These are phyloP conservation scores for Ophiognomonia clavigignenti-juglandacearum DNA, from an alignment of 2,329 filamentous ascomycete genomes.

Conservation along the genomic window DNA sequence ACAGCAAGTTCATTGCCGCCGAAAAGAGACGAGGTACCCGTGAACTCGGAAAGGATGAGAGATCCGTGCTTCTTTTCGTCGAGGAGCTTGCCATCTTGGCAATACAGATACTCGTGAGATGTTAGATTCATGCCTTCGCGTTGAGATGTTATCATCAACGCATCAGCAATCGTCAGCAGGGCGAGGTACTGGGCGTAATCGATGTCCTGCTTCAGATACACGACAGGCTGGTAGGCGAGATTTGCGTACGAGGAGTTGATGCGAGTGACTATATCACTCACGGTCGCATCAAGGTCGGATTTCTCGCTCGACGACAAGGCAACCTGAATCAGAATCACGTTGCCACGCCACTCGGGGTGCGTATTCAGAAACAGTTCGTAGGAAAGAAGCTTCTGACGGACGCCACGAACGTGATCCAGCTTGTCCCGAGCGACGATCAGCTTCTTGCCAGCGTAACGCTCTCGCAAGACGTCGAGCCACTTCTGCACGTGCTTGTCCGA, in stretches of 20 bases:
- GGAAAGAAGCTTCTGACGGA: conserved; percentile 86
- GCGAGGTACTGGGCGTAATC: conserved; percentile 92
- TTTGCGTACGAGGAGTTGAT: conserved; percentile 92
- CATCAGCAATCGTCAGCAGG: conserved; percentile 82
- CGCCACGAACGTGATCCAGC: conserved; percentile 86
- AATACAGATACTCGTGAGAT: conserved; percentile 88
- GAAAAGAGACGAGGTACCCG: conserved; percentile 84
- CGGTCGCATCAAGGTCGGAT: conserved; percentile 77
- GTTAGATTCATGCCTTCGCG: conserved; percentile 98
- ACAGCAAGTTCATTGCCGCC: conserved; percentile 75
- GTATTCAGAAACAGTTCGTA: conserved; percentile 93
- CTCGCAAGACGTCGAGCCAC: conserved; percentile 76
- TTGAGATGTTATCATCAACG: conserved; percentile 89
- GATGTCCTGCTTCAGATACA: conserved; percentile 94
- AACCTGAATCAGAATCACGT: conserved; percentile 88
- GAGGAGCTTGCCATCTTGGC: conserved; percentile 74
- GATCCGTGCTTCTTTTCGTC: conserved; percentile 77
- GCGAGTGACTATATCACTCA: conserved; percentile 89
- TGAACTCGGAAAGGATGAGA: conserved; percentile 91
- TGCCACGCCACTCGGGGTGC: conserved; percentile 83
- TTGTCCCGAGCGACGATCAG: conserved; percentile 93
- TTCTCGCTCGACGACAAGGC: conserved; percentile 88
- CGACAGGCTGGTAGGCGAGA: conserved; percentile 83
- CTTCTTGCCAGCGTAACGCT: conserved; percentile 82
- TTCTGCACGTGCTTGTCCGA: conserved; percentile 66